phyloP scores from a whole-genome alignment of 768 basidiomycete species.

The Epithele typhae region DNA sequence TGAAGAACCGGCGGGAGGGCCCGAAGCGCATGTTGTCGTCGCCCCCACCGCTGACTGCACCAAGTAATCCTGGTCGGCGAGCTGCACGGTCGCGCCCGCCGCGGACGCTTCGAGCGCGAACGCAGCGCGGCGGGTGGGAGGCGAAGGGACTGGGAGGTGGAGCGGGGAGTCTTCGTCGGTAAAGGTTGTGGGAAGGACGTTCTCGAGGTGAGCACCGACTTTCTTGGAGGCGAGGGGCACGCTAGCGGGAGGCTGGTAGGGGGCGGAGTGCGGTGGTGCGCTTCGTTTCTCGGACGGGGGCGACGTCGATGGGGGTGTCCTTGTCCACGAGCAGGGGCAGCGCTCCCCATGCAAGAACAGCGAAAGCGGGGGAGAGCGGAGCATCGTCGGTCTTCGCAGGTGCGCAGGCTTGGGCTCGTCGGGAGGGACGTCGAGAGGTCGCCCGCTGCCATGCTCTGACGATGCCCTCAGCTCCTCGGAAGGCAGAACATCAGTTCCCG shows the following conservation, averaged over 20 bases:
- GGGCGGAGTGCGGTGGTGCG: background rate
- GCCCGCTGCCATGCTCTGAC: too few species aligned
- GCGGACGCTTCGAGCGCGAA: constrained; percentile 25
- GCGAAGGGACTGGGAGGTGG: background rate
- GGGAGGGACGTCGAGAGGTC: too few species aligned
- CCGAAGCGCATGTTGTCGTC: constrained; percentile 24
- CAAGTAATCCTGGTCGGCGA: too few species aligned
- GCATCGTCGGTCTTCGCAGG: too few species aligned
- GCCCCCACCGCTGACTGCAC: constrained; percentile 18
- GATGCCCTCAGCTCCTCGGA: too few species aligned
- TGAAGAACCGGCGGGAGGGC: constrained; percentile 24
- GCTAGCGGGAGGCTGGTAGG: background rate
- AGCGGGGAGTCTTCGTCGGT: background rate
- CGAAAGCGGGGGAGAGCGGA: too few species aligned
- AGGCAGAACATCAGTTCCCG: too few species aligned
- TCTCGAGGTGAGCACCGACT: too few species aligned
- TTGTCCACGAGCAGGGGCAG: background rate
- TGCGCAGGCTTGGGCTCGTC: too few species aligned
- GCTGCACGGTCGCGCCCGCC: constrained; percentile 18
- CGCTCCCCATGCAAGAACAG: background rate
- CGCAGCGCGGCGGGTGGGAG: background rate
- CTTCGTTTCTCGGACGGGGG: background rate
- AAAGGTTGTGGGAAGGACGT: background rate
- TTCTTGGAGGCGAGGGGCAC: background rate
- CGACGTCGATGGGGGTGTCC: background rate